A percentile compares a stretch with the other conserved stretches of the same genome.
These are phyloP conservation scores for Botrytis medusae DNA, from an alignment of 2,329 filamentous ascomycete genomes.

Conservation along the genomic window DNA sequence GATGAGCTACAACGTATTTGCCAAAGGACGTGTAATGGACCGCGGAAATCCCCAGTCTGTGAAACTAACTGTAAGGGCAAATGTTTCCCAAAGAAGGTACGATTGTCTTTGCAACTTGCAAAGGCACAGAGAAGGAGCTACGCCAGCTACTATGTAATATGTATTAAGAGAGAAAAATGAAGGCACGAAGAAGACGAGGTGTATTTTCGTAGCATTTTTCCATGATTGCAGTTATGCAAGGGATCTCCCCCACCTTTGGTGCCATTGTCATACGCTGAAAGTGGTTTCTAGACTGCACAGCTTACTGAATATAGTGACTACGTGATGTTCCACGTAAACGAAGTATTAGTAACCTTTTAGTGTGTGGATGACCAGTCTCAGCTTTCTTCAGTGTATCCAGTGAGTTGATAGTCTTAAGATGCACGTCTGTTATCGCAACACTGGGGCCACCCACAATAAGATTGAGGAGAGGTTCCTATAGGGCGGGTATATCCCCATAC, in stretches of 20 bases:
- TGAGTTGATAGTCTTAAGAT: neutral
- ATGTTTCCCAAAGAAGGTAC: neutral
- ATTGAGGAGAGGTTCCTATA: neutral
- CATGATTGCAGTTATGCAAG: neutral
- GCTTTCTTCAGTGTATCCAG: neutral
- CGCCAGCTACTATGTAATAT: neutral
- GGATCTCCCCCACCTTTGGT: neutral
- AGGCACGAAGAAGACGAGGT: neutral
- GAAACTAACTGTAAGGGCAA: neutral
- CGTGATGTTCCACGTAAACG: neutral
- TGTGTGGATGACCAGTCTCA: neutral
- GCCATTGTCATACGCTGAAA: neutral
- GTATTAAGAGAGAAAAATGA: neutral
- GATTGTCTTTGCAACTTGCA: neutral
- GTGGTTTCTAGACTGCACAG: neutral
- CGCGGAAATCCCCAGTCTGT: neutral
- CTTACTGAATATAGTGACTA: neutral
- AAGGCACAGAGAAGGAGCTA: neutral
- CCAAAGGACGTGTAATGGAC: neutral
- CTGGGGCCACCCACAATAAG: neutral
- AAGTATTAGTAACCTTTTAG: neutral
- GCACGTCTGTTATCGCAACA: neutral
- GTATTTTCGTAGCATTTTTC: neutral
- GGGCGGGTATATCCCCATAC: neutral
- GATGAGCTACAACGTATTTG: neutral